These are phyloP conservation scores for Leccinum disarticulatum DNA, from an alignment of 768 basidiomycete species.

Conservation along the genomic window DNA sequence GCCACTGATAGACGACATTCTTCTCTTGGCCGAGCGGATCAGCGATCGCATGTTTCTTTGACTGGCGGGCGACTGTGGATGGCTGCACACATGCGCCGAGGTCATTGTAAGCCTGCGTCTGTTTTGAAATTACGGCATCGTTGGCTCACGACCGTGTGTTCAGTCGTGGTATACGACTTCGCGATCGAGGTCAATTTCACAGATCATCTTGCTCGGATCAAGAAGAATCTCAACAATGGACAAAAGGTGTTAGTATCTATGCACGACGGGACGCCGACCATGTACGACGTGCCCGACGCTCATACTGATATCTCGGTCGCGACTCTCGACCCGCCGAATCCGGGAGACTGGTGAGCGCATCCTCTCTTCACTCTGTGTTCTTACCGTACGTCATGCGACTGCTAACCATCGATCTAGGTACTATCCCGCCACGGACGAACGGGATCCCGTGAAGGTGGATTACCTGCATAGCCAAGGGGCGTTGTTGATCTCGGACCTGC, in stretches of 20 bases:
- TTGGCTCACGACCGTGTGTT: neutral
- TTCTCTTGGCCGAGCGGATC: constrained; percentile 32
- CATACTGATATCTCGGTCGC: constrained; percentile 18
- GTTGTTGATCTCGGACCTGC: constrained; percentile 40
- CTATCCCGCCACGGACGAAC: constrained; percentile 45
- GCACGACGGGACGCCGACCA: constrained; percentile 16
- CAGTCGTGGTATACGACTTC: constrained; percentile 35
- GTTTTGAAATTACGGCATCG: neutral
- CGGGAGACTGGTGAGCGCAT: constrained; percentile 22
- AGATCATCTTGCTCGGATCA: constrained; percentile 36
- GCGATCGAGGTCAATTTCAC: constrained; percentile 33
- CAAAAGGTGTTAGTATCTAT: constrained; percentile 18
- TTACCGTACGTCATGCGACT: neutral
- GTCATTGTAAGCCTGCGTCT: constrained; percentile 36
- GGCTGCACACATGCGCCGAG: constrained; percentile 46
- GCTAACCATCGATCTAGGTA: constrained; percentile 20
- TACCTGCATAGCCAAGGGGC: constrained; percentile 38
- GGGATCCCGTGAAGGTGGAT: constrained; percentile 32
- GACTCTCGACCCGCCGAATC: constrained; percentile 26
- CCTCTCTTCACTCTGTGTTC: neutral
- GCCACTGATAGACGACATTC: constrained; percentile 23
- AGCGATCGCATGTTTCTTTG: constrained; percentile 31
- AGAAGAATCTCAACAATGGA: constrained; percentile 21
- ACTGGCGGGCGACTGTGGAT: constrained; percentile 40
- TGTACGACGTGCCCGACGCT: constrained; percentile 26